Evolutionary conservation across 495 filamentous ascomycete species (phyloP).

Genomic region (Lichina pygmaea): DNA sequence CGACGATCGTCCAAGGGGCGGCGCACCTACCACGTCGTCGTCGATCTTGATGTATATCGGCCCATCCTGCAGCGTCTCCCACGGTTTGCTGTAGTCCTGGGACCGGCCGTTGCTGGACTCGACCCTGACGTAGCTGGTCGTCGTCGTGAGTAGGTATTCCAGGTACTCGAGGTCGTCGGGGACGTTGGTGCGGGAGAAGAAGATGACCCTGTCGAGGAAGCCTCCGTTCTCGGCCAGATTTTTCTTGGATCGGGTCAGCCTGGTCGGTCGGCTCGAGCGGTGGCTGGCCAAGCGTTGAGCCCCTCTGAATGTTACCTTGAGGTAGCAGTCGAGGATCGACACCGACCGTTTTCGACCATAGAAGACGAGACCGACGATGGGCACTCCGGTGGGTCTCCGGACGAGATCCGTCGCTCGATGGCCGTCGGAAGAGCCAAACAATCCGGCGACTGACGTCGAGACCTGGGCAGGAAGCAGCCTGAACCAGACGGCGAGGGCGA

Average conservation of each 20-base stretch:
- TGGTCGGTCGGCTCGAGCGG: background rate
- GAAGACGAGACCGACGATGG: conserved; percentile 22
- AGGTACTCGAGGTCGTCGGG: conserved; percentile 20
- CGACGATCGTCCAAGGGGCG: background rate
- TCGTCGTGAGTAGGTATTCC: conserved; percentile 8
- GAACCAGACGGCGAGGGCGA: conserved; percentile 1
- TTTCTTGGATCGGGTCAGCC: conserved; percentile 8
- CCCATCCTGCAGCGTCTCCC: conserved; percentile 9
- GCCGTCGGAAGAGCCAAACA: too few species aligned
- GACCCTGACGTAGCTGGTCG: conserved; percentile 7
- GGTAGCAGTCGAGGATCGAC: conserved; percentile 24
- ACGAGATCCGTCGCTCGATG: background rate
- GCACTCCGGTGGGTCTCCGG: conserved; percentile 6
- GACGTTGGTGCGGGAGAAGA: conserved; percentile 22
- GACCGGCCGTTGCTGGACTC: conserved; percentile 11
- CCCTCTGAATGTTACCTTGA: conserved; percentile 5
- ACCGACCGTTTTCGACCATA: conserved; percentile 19
- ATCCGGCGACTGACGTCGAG: too few species aligned
- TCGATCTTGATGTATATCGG: conserved; percentile 28
- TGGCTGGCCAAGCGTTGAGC: background rate
- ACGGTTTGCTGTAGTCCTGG: conserved; percentile 7
- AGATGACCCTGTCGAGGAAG: conserved; percentile 24
- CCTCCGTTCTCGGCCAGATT: conserved; percentile 25
- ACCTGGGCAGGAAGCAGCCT: background rate
- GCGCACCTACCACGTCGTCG: conserved; percentile 16